Conservation (phyloP, 1,284 basidiomycete species). For the Gastroboletus turbinatus region DNA sequence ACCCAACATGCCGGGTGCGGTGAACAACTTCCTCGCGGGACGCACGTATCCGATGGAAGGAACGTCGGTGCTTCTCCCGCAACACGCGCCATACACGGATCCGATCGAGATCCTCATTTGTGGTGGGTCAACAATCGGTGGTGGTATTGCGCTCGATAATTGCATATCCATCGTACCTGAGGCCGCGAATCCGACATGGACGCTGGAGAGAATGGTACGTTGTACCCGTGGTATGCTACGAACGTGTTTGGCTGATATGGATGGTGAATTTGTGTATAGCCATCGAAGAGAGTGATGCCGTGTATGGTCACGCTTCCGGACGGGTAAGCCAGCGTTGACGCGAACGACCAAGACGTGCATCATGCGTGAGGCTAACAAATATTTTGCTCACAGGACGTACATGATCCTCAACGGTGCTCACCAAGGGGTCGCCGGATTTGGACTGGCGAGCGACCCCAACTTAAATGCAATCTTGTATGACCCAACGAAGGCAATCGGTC, state of each 20-base stretch:
- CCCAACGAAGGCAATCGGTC: constrained; percentile 55
- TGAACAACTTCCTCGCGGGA: constrained; percentile 71
- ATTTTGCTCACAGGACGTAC: constrained; percentile 42
- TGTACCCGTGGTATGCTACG: not conserved
- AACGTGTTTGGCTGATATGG: not conserved
- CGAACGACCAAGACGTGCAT: no score
- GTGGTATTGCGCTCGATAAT: constrained; percentile 62
- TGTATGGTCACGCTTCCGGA: constrained; percentile 70
- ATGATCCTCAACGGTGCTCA: constrained; percentile 68
- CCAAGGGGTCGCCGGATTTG: constrained; percentile 73
- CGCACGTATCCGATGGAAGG: constrained; percentile 80
- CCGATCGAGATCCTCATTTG: constrained; percentile 70
- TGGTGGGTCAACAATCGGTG: constrained; percentile 66
- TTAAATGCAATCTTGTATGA: constrained; percentile 67
- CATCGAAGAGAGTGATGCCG: constrained; percentile 72
- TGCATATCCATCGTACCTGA: constrained; percentile 69
- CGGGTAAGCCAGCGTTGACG: constrained; percentile 17
- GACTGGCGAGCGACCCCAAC: constrained; percentile 65
- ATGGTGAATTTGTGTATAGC: constrained; percentile 40
- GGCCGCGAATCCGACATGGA: constrained; percentile 56
- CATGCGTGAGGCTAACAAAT: not conserved
- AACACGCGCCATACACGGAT: constrained; percentile 67
- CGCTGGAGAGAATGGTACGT: constrained; percentile 70
- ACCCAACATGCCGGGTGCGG: constrained; percentile 72
- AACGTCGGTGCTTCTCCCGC: constrained; percentile 66